Evolutionary conservation across 345 rosid species (phyloP).

Genomic region (Triadica sebifera): DNA sequence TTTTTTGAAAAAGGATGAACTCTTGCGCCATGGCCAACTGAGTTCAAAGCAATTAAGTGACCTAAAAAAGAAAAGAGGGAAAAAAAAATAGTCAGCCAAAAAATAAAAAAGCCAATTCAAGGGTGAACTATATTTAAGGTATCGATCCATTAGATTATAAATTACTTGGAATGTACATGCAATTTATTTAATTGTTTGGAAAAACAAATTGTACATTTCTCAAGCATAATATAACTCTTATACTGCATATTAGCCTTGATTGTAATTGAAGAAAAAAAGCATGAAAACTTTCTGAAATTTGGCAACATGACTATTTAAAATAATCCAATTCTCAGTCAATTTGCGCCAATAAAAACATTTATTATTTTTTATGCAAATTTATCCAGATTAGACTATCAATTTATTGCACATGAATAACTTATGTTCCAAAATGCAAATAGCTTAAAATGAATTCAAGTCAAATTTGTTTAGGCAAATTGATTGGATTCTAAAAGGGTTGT

Average conservation of each 20-base stretch:
- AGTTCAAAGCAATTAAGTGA: constrained; percentile 88
- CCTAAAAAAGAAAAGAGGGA: constrained; percentile 38
- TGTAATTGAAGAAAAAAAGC: background rate
- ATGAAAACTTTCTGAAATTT: no score
- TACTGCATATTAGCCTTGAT: background rate
- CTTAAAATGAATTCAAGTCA: background rate
- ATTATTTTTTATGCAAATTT: background rate
- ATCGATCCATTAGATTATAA: background rate
- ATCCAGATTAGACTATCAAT: background rate
- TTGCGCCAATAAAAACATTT: background rate
- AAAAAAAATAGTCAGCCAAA: constrained; percentile 22
- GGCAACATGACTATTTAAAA: background rate
- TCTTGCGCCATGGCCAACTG: constrained; percentile 87
- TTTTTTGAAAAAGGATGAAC: constrained; percentile 64
- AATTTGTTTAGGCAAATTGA: background rate
- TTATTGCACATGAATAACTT: background rate
- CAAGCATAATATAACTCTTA: background rate
- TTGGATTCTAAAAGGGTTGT: background rate
- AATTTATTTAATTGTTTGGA: background rate
- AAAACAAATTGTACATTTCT: background rate
- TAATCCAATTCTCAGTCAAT: background rate
- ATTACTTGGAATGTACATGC: background rate
- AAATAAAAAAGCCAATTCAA: constrained; percentile 5
- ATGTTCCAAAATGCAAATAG: background rate
- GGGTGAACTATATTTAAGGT: background rate